phyloP scores from a whole-genome alignment of 306 rosid genomes.

The Cyclanthera cordifolia region DNA sequence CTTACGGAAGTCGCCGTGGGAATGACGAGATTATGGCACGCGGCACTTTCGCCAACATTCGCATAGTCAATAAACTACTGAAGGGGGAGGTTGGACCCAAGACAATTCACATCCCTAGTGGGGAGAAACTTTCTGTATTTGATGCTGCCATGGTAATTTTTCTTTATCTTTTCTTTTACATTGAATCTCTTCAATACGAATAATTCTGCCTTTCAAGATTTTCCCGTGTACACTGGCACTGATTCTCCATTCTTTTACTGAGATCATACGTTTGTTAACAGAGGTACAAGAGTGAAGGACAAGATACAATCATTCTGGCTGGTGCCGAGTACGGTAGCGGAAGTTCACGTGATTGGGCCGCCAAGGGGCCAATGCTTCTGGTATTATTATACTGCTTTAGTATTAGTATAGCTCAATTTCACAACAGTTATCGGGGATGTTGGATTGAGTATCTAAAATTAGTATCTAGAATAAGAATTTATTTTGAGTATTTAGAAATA shows the following conservation, averaged over 20 bases:
- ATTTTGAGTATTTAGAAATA: no score
- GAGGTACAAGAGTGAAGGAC: conserved; percentile 76
- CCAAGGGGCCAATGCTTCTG: conserved; percentile 91
- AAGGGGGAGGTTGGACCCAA: conserved; percentile 94
- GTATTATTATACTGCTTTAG: conserved; percentile 26
- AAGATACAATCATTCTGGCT: conserved; percentile 62
- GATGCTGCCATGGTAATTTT: conserved; percentile 60
- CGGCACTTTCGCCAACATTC: conserved; percentile 92
- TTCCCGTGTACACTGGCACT: background rate
- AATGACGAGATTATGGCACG: conserved; percentile 89
- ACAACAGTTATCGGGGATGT: no score
- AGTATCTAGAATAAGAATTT: no score
- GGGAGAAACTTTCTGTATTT: conserved; percentile 78
- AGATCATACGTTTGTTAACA: conserved; percentile 16
- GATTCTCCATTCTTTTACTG: background rate
- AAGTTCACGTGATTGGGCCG: conserved; percentile 98
- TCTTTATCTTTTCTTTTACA: conserved; percentile 26
- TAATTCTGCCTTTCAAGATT: background rate
- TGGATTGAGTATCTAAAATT: no score
- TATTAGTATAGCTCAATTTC: background rate
- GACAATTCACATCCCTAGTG: conserved; percentile 73
- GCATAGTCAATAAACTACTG: conserved; percentile 77
- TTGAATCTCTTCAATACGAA: background rate
- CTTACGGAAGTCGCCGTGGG: conserved; percentile 97
- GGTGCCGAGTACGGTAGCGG: conserved; percentile 98